Percentiles rank a stretch among this genome's conserved stretches.
Conservation (phyloP, 2,329 filamentous ascomycete genomes). For the Macrophomina phaseolina region DNA sequence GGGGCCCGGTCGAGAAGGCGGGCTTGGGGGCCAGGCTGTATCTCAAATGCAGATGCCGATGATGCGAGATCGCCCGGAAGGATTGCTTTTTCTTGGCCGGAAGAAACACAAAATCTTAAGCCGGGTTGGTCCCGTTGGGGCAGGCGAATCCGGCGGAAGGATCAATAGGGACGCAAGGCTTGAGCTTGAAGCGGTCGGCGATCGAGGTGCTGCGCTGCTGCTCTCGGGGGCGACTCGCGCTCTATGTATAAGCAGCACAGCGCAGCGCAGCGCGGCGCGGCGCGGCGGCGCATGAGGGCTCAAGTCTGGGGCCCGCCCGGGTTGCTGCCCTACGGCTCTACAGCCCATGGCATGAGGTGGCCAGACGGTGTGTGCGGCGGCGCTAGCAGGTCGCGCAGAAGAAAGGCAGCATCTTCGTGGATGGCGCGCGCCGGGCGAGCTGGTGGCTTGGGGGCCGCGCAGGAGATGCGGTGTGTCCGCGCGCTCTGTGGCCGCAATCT, state of each 20-base stretch:
- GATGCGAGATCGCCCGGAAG: constrained; percentile 27
- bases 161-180: constrained; percentile 21
- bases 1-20: background rate
- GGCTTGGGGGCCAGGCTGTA: constrained; percentile 22
- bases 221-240: background rate
- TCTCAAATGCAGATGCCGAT: constrained; percentile 23
- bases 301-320: constrained; percentile 22
- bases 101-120: constrained; percentile 2
- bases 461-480: constrained; percentile 44
- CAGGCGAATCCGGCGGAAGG: constrained; percentile 21
- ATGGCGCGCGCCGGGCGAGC: constrained; percentile 47
- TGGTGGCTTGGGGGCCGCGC: constrained; percentile 38
- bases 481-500: constrained; percentile 32
- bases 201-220: background rate
- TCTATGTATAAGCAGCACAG: constrained; percentile 13
- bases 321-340: constrained; percentile 40
- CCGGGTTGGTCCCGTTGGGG: constrained; percentile 8
- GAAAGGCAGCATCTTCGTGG: constrained; percentile 37
- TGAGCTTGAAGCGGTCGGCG: background rate
- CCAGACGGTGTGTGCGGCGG: constrained; percentile 37
- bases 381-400: constrained; percentile 45
- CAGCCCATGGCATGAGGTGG: constrained; percentile 41
- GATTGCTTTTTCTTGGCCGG: constrained; percentile 27
- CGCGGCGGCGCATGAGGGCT: background rate
- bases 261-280: background rate